These are phyloP conservation scores for Blastomyces emzantsi DNA, from an alignment of 2,329 filamentous ascomycete species.

Conservation along the genomic window DNA sequence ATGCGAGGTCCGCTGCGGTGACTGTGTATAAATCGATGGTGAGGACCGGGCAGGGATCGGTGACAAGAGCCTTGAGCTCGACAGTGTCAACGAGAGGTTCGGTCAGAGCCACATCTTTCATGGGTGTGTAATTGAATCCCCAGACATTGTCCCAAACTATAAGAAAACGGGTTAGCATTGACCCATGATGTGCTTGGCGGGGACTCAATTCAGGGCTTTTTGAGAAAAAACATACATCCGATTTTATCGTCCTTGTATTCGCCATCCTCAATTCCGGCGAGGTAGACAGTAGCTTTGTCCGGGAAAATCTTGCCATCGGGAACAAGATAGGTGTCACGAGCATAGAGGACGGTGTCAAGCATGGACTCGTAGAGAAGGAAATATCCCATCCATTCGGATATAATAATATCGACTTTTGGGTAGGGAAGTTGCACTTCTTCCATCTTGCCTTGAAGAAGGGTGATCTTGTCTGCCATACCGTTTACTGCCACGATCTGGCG, in stretches of 20 bases:
- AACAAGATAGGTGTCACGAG: constrained; percentile 80
- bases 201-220: not conserved
- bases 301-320: constrained; percentile 93
- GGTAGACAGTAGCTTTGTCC: constrained; percentile 95
- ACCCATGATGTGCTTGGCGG: not conserved
- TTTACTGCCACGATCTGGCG: constrained; percentile 88
- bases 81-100: constrained; percentile 97
- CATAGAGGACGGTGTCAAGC: constrained; percentile 96
- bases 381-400: constrained; percentile 99
- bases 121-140: constrained; percentile 90
- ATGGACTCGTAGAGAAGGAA: constrained; percentile 98
- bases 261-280: constrained; percentile 94
- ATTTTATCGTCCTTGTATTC: constrained; percentile 99
- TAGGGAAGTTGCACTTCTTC: constrained; percentile 92
- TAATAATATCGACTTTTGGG: constrained; percentile 97
- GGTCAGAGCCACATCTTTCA: constrained; percentile 86
- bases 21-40: constrained; percentile 92
- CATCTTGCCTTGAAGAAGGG: constrained; percentile 98
- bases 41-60: constrained; percentile 75
- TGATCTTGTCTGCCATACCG: constrained; percentile 92
- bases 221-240: constrained; percentile 60
- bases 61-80: constrained; percentile 93
- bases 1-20: constrained; percentile 72
- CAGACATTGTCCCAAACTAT: constrained; percentile 99
- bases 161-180: constrained; percentile 21